Evolutionary conservation across 73 alveolate species (phyloP).

Genomic region (Durusdinium trenchii): DNA sequence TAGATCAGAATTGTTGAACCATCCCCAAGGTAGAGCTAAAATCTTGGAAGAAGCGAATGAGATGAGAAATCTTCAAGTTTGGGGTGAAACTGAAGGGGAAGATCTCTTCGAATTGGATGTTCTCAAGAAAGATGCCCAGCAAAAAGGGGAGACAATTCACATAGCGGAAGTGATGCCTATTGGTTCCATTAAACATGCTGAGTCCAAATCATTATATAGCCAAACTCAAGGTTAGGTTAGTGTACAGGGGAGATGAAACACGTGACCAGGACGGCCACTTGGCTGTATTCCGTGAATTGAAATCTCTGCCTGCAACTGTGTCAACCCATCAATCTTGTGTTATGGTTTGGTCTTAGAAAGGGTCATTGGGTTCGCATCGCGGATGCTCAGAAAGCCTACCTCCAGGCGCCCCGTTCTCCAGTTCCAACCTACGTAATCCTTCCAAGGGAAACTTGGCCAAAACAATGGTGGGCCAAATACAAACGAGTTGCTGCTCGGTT

Average conservation of each 20-base stretch:
- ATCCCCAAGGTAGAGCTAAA: not conserved
- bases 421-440: not conserved
- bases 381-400: not conserved
- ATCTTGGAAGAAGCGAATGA: not conserved
- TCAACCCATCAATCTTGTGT: not conserved
- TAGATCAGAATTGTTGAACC: not conserved
- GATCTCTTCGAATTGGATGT: not conserved
- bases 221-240: not conserved
- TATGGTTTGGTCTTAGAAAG: not conserved
- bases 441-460: not conserved
- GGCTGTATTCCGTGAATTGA: not conserved
- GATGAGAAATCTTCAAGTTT: not conserved
- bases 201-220: not conserved
- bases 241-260: not conserved
- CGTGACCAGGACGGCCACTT: not conserved
- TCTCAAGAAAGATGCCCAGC: not conserved
- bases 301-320: not conserved
- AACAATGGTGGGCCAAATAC: not conserved
- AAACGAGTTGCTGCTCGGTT: not conserved
- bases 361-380: not conserved
- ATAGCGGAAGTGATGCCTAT: conserved; percentile 28
- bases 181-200: not conserved
- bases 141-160: not conserved
- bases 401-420: not conserved
- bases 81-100: not conserved